Evolutionary conservation across 2,329 filamentous ascomycete species (phyloP), one percentile per base, ranked within the genome.

Genomic region (Ophiocordyceps camponoti-saundersi): DNA sequence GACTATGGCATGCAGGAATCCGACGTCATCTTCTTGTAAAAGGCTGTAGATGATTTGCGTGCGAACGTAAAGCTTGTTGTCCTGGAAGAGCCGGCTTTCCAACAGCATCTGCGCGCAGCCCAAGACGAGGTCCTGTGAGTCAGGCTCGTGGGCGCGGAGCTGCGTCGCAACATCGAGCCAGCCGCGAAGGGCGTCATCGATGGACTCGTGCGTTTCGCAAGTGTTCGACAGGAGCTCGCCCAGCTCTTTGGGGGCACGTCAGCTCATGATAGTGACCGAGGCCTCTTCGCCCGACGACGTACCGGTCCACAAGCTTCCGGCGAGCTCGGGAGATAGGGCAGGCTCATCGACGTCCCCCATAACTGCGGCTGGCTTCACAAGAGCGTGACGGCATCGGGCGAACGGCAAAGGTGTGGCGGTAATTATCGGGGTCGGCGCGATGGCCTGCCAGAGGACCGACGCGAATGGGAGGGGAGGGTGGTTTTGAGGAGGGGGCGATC

Each of bases 231-330:
- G 62, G 48, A 71, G 69, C 46, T 61, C 59, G 50, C 64, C 60
- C 49, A 79, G 64, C 47, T 72, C 73, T 77, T 26, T 20, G n/a
- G 6, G 15, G n/a, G 15, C n/a, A 15, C 20, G 20, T 23, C 20
- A 42, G 20, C 20, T 39, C 16, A 32, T 13, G 30, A 26, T 26
- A 8, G 8, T 26, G 8, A 26, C n/a, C n/a, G n/a, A n/a, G 34
- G 34, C 34, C 34, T 10, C 10, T 39, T 39, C 6, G n/a, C 36
- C n/a, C 36, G 36, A 40, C 56, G 46, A 59, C 64, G 54, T 55
- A 94, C 89, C 85, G 65, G 80, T 73, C 90, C 88, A 95, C 68
- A 95, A 88, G 66, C 89, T 81, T 63, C 87, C 77, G 67, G 87
- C 85, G 64, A 79, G 81, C 65, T 89, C 82, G 64, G 85, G 73